phyloP scores from a whole-genome alignment of 208 protist genomes.

The Trypanosoma theileri region DNA sequence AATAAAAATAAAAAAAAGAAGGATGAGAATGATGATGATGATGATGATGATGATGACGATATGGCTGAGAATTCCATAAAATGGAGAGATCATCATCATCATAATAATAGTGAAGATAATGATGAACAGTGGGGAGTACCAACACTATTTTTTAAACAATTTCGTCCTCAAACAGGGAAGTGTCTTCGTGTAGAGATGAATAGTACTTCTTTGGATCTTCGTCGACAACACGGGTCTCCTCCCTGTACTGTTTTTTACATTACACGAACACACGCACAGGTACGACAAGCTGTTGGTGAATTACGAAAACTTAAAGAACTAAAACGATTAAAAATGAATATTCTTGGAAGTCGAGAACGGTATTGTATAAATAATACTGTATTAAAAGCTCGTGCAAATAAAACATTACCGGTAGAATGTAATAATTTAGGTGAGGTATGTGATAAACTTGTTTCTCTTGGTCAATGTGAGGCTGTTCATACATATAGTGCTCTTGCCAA shows the following conservation, averaged over 20 bases:
- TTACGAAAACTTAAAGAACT: constrained; percentile 79
- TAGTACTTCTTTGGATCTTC: constrained; percentile 50
- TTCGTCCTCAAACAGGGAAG: constrained; percentile 39
- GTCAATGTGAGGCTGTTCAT: constrained; percentile 63
- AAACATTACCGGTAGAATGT: constrained; percentile 56
- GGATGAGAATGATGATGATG: background rate
- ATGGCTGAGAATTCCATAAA: too few relatives aligned
- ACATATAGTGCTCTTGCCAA: constrained; percentile 54
- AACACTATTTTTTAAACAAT: constrained; percentile 55
- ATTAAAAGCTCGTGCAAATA: constrained; percentile 41
- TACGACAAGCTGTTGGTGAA: constrained; percentile 94
- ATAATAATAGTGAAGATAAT: background rate
- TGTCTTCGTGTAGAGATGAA: constrained; percentile 55
- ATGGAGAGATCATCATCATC: too few relatives aligned
- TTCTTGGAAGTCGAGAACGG: constrained; percentile 94
- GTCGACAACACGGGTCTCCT: constrained; percentile 46
- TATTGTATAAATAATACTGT: constrained; percentile 92
- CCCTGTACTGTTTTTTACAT: constrained; percentile 93
- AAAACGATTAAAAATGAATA: constrained; percentile 74
- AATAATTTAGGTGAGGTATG: constrained; percentile 87
- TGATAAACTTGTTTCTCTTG: constrained; percentile 75
- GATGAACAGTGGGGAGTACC: constrained; percentile 38
- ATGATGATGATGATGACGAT: constrained; percentile 28
- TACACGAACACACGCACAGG: constrained; percentile 96
- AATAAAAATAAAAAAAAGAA: background rate